phyloP scores from a whole-genome alignment of 1,139 yeast species.

The Scheffersomyces titani region DNA sequence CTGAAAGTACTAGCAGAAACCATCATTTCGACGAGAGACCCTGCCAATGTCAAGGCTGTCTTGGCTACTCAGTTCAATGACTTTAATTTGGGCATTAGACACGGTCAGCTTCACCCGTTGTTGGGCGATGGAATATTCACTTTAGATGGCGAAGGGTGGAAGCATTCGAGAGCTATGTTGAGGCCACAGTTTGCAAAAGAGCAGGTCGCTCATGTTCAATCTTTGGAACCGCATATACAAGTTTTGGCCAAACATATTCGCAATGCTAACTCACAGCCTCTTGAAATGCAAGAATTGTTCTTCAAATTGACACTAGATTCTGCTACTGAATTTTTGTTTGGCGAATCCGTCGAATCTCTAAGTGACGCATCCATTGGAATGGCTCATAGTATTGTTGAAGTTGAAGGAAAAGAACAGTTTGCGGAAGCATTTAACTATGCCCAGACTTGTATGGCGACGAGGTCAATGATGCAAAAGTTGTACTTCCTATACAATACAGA shows the following conservation, averaged over 20 bases:
- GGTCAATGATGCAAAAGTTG: conserved; percentile 30
- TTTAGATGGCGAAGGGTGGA: conserved; percentile 57
- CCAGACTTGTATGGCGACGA: conserved; percentile 28
- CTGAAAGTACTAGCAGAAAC: conserved; percentile 14
- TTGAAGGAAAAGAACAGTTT: conserved; percentile 28
- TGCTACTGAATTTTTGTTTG: conserved; percentile 44
- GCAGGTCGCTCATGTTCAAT: conserved; percentile 51
- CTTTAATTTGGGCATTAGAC: conserved; percentile 52
- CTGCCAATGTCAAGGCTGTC: conserved; percentile 37
- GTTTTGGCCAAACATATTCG: conserved; percentile 34
- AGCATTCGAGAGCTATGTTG: conserved; percentile 57
- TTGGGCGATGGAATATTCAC: conserved; percentile 63
- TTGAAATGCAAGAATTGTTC: conserved; percentile 41
- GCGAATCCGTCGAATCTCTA: conserved; percentile 32
- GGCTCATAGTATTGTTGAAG: conserved; percentile 8
- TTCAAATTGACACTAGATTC: conserved; percentile 42
- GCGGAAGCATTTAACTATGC: conserved; percentile 34
- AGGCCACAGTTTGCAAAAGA: conserved; percentile 61
- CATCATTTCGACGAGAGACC: conserved; percentile 19
- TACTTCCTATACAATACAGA: conserved; percentile 28
- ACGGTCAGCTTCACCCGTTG: conserved; percentile 40
- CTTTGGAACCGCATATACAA: conserved; percentile 50
- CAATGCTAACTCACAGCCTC: conserved; percentile 17
- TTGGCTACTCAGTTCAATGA: conserved; percentile 51
- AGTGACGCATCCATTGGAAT: conserved; percentile 27